Percentiles rank a stretch among this genome's conserved stretches.
These are phyloP conservation scores for Candida dendrica DNA, from an alignment of 805 yeast species.

Conservation along the genomic window DNA sequence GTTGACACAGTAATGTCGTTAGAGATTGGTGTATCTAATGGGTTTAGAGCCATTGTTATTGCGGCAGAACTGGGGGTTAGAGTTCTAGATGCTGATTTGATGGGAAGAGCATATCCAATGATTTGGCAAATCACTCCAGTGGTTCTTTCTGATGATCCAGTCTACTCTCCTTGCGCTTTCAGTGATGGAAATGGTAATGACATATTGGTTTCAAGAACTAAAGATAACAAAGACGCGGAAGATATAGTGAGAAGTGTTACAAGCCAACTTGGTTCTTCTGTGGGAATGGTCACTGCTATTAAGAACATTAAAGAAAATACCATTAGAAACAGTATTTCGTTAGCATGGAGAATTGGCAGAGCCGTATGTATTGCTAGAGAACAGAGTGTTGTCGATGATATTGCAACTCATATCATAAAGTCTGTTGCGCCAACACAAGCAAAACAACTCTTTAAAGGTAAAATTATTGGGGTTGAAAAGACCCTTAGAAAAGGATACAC, in stretches of 20 bases:
- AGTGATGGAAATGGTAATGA: conserved; percentile 39
- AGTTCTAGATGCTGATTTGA: conserved; percentile 32
- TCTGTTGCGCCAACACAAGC: conserved; percentile 26
- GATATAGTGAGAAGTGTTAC: conserved; percentile 32
- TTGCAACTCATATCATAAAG: conserved; percentile 30
- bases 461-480: conserved; percentile 35
- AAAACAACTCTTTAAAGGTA: conserved; percentile 30
- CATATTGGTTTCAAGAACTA: conserved; percentile 25
- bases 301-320: conserved; percentile 17
- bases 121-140: conserved; percentile 35
- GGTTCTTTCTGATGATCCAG: conserved; percentile 13
- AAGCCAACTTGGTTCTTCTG: conserved; percentile 35
- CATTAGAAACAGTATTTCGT: conserved; percentile 29
- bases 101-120: conserved; percentile 44
- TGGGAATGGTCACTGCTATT: conserved; percentile 29
- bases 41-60: conserved; percentile 24
- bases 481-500: conserved; percentile 35
- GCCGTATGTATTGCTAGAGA: conserved; percentile 33
- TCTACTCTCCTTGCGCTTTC: conserved; percentile 22
- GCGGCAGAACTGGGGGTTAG: conserved; percentile 23
- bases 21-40: conserved; percentile 41
- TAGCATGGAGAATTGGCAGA: conserved; percentile 42
- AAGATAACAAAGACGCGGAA: conserved; percentile 28
- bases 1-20: conserved; percentile 29
- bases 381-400: conserved; percentile 26